Evolutionary conservation across 805 yeast species (phyloP).

Genomic region (Phaffomyces thermotolerans): DNA sequence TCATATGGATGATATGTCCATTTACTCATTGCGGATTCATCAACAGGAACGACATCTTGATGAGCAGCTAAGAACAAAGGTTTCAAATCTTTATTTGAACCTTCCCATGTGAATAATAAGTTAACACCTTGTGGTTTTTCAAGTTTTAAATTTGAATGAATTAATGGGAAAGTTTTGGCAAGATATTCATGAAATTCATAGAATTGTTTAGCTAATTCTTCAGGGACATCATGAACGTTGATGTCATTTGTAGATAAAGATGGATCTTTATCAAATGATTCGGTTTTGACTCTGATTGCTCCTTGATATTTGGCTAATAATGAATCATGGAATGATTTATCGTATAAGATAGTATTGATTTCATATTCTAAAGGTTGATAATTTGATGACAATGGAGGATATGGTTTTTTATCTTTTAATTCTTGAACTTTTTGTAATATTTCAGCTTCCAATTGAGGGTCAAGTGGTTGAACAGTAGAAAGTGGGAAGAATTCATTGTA

Average conservation of each 20-base stretch:
- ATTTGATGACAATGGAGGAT: conserved; percentile 2
- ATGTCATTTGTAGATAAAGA: not conserved
- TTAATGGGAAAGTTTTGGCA: conserved; percentile 47
- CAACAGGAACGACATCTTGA: conserved; percentile 80
- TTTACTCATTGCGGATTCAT: conserved; percentile 41
- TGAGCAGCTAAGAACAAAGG: conserved; percentile 73
- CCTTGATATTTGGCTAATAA: conserved; percentile 5
- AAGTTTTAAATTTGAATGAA: conserved; percentile 39
- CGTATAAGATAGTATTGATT: not conserved
- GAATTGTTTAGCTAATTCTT: conserved; percentile 10
- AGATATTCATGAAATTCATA: conserved; percentile 45
- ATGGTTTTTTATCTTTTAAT: not conserved
- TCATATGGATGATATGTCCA: conserved; percentile 68
- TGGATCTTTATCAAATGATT: conserved; percentile 4
- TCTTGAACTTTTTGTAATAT: conserved; percentile 1
- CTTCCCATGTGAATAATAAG: conserved; percentile 57
- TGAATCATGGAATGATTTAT: conserved; percentile 2
- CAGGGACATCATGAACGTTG: conserved; percentile 1
- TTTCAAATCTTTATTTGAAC: conserved; percentile 41
- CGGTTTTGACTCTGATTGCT: conserved; percentile 5
- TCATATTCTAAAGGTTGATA: not conserved
- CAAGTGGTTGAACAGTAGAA: not conserved
- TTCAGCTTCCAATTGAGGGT: conserved; percentile 1
- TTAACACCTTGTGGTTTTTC: conserved; percentile 59
- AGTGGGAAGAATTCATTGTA: not conserved